Evolutionary conservation across 768 basidiomycete genomes (phyloP).

Genomic region (Mycena capillaripes): DNA sequence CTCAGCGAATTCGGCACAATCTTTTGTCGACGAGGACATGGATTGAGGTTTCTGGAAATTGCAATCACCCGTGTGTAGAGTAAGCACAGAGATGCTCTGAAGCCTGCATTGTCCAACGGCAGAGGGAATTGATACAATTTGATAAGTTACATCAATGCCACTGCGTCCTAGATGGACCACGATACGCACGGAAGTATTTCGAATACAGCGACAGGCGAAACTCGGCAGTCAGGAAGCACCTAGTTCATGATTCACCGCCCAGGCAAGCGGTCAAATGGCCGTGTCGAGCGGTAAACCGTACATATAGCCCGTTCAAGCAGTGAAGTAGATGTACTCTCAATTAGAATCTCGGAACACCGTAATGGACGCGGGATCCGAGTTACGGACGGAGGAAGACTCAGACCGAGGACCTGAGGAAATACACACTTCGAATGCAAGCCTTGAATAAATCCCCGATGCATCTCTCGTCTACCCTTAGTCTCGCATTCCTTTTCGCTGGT

Average conservation of each 20-base stretch:
- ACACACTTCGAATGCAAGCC: not conserved
- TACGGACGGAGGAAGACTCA: not conserved
- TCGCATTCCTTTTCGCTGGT: not conserved
- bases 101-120: not conserved
- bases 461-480: not conserved
- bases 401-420: not conserved
- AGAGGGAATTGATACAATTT: not conserved
- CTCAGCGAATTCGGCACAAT: too few species aligned
- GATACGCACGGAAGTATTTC: not conserved
- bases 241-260: not conserved
- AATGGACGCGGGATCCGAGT: too few species aligned
- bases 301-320: not conserved
- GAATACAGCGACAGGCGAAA: not conserved
- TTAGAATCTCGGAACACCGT: not conserved
- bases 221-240: not conserved
- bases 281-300: not conserved
- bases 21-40: too few species aligned
- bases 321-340: not conserved
- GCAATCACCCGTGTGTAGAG: not conserved
- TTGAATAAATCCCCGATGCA: not conserved
- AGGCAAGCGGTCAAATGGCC: not conserved
- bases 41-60: not conserved
- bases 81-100: not conserved
- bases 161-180: not conserved
- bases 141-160: not conserved